Evolutionary conservation across 179 eudicot genomes (phyloP), one percentile per base, ranked within the genome.

Genomic region (Camellia oleifera): DNA sequence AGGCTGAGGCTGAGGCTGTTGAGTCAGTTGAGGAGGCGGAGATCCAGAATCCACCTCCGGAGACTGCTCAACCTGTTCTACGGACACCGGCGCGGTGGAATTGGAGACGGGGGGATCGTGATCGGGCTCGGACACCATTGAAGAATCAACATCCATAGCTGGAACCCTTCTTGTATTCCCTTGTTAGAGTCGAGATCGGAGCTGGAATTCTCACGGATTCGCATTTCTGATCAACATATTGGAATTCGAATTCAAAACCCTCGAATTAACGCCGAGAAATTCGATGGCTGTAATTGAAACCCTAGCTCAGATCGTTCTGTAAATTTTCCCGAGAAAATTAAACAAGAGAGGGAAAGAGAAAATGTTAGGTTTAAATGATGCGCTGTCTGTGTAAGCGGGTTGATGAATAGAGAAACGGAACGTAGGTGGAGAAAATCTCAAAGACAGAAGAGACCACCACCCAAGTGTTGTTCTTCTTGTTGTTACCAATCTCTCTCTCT

Each of bases 121-220:
- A 83, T 86, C 83, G 81, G 82, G 40, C 69, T 84, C 85, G 42
- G 91, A 66, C 42, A 75, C 79, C 86, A 83, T 84, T 53, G 89
- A 79, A n/a, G 91, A 81, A 86, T 88, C 91, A 66, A 86, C 88
- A 53, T 86, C 89, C 91, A 88, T 88, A 8, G 67, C 79, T 79
- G 56, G 62, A 46, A 77, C 72, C 78, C 81, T 78, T 68, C 56
- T 57, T 32, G 40, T 32, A 32, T 52, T 83, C 32, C 13, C 7
- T 46, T 65, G 48, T 66, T 44, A 57, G 79, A 57, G 13, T 67
- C 78, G 63, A 81, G 85, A 86, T 80, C 83, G 82, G 84, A 83
- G 83, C 75, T 78, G 11, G 13, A 73, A 77, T 79, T 54, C 60
- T 83, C 80, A 81, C 69, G 74, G n/a, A 83, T 73, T 78, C 48